phyloP scores from a whole-genome alignment of 345 rosid species.

The Eucalyptus rudis region DNA sequence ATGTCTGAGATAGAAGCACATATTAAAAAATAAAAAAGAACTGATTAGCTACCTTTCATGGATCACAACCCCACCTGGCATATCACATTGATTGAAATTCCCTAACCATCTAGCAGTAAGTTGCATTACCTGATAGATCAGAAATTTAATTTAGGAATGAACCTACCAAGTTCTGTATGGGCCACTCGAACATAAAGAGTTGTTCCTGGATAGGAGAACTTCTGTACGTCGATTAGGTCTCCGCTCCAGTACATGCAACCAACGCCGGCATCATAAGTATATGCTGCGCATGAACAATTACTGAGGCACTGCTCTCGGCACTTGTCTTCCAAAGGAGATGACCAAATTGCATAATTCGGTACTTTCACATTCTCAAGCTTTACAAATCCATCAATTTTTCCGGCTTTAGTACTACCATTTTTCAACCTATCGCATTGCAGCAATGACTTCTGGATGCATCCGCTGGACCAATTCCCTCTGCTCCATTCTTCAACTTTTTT shows the following conservation, averaged over 20 bases:
- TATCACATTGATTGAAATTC: not conserved
- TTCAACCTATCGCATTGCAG: not conserved
- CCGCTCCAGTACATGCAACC: constrained; percentile 6
- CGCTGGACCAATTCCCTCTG: constrained; percentile 10
- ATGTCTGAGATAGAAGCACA: not conserved
- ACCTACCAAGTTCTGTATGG: constrained; percentile 1
- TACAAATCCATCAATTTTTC: constrained; percentile 1
- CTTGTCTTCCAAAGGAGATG: not conserved
- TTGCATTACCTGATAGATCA: not conserved
- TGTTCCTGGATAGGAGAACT: not conserved
- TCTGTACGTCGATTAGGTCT: not conserved
- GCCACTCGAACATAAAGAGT: constrained; percentile 2
- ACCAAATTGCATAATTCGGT: not conserved
- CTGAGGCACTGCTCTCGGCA: constrained; percentile 4
- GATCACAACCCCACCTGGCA: not conserved
- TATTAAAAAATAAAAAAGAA: not conserved
- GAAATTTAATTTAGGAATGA: not conserved
- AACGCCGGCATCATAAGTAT: constrained; percentile 1
- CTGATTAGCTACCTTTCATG: not conserved
- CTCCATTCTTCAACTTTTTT: constrained; percentile 6
- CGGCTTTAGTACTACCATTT: not conserved
- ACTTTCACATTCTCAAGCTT: not conserved
- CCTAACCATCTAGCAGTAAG: not conserved
- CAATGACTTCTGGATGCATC: constrained; percentile 1
- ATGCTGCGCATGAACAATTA: constrained; percentile 19